A percentile compares a stretch with the other conserved stretches of the same genome.
These are phyloP conservation scores for Nemophila menziesii DNA, from an alignment of 257 asterid genomes.

Conservation along the genomic window DNA sequence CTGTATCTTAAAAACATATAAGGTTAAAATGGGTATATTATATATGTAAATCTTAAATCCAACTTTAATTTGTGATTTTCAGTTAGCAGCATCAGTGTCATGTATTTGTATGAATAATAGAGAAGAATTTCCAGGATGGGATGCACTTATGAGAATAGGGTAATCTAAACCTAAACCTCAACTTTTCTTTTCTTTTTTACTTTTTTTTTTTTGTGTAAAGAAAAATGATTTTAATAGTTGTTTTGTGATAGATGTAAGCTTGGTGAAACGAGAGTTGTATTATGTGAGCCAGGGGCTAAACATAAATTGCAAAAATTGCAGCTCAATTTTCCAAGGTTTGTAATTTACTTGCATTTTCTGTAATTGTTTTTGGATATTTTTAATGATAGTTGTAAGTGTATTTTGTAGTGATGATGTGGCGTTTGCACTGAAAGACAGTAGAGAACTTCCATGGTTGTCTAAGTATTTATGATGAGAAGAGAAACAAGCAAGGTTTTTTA, in stretches of 20 bases:
- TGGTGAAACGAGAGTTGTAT: constrained; percentile 75
- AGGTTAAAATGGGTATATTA: neutral
- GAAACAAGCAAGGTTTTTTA: neutral
- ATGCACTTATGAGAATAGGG: constrained; percentile 82
- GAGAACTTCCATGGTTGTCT: constrained; percentile 80
- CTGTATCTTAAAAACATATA: neutral
- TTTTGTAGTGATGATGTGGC: constrained; percentile 79
- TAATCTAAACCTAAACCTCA: constrained; percentile 30
- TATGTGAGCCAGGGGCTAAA: constrained; percentile 63
- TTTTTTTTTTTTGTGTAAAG: too few relatives aligned
- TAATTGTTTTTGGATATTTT: neutral
- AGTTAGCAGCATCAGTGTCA: constrained; percentile 61
- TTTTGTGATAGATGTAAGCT: constrained; percentile 99
- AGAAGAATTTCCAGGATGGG: constrained; percentile 79
- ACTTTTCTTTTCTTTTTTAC: too few relatives aligned
- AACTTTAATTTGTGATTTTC: constrained; percentile 19
- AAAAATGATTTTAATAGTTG: too few relatives aligned
- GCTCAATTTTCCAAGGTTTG: constrained; percentile 84
- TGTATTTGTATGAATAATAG: constrained; percentile 75
- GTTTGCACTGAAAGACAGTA: constrained; percentile 82
- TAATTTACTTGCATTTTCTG: neutral
- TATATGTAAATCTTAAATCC: neutral
- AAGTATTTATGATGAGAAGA: constrained; percentile 38
- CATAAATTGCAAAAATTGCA: constrained; percentile 94
- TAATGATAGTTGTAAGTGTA: constrained; percentile 1